These are phyloP conservation scores for Huntiella moniliformis DNA, from an alignment of 2,329 filamentous ascomycete genomes.

Conservation along the genomic window DNA sequence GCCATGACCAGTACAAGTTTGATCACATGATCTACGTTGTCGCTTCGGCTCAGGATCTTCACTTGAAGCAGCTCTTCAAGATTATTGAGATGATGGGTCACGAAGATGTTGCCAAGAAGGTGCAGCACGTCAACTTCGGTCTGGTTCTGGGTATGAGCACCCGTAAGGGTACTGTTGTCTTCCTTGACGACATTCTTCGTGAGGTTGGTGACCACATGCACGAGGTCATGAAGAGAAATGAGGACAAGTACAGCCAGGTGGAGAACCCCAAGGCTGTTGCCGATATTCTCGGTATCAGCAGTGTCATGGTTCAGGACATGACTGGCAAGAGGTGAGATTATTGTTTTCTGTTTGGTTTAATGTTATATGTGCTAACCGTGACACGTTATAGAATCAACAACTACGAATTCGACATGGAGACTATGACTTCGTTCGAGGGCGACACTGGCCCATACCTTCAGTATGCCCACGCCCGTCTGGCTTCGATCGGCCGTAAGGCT, in stretches of 20 bases:
- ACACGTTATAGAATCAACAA: constrained; percentile 34
- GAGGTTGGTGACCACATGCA: constrained; percentile 92
- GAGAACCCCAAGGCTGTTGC: constrained; percentile 64
- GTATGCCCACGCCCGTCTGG: constrained; percentile 59
- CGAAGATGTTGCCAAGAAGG: constrained; percentile 46
- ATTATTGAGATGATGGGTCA: constrained; percentile 55
- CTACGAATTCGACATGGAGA: constrained; percentile 59
- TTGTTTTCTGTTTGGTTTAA: neutral
- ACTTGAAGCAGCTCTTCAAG: constrained; percentile 59
- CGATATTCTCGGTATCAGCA: constrained; percentile 78
- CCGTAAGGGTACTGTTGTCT: constrained; percentile 56
- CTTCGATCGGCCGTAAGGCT: constrained; percentile 41
- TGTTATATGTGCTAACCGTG: constrained; percentile 7
- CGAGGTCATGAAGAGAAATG: constrained; percentile 84
- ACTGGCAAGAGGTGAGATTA: constrained; percentile 48
- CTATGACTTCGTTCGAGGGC: constrained; percentile 69
- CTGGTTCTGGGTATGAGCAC: constrained; percentile 54
- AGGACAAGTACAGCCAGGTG: constrained; percentile 77
- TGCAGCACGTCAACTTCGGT: constrained; percentile 60
- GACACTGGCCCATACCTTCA: constrained; percentile 75
- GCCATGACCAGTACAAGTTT: constrained; percentile 43
- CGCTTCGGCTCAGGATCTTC: constrained; percentile 51
- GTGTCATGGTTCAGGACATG: constrained; percentile 98
- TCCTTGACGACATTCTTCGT: constrained; percentile 51
- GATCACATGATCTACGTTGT: constrained; percentile 71